Percentiles rank a stretch among this genome's conserved stretches.
These are phyloP conservation scores for Jacaranda mimosifolia DNA, from an alignment of 257 asterid genomes.

Conservation along the genomic window DNA sequence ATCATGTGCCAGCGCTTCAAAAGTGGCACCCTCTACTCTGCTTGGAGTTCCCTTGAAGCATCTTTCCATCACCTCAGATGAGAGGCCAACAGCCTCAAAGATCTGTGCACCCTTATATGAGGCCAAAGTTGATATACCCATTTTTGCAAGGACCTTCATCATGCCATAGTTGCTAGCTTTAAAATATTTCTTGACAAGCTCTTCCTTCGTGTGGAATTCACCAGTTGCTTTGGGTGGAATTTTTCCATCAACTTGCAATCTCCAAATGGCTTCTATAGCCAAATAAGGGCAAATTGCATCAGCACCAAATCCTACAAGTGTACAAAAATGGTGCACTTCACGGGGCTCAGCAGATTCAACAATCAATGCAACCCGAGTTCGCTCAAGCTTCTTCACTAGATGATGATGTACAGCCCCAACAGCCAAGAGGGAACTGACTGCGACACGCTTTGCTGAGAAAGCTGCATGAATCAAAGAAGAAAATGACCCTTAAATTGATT, in stretches of 20 bases:
- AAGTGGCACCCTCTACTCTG: slow-evolving; percentile 99
- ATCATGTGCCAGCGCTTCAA: slow-evolving; percentile 90
- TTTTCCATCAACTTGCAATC: slow-evolving; percentile 97
- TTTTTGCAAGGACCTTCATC: slow-evolving; percentile 99
- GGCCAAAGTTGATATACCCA: slow-evolving; percentile 99
- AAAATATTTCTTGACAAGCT: slow-evolving; percentile 82
- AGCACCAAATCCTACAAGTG: slow-evolving; percentile 98
- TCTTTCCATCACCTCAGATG: slow-evolving; percentile 94
- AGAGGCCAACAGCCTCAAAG: slow-evolving; percentile 99
- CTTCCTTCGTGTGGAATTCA: slow-evolving; percentile 83
- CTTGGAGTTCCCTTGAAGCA: slow-evolving; percentile 98
- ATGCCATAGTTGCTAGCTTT: slow-evolving; percentile 94
- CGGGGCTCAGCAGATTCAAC: slow-evolving; percentile 99
- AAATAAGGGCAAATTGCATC: slow-evolving; percentile 98
- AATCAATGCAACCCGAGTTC: slow-evolving; percentile 92
- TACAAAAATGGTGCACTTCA: slow-evolving; percentile 98
- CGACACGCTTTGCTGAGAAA: slow-evolving; percentile 83
- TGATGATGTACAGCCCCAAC: slow-evolving; percentile 99
- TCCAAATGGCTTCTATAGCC: slow-evolving; percentile 93
- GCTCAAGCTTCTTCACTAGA: slow-evolving; percentile 89
- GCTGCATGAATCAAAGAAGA: slow-evolving; percentile 52
- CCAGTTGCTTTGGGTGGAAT: slow-evolving; percentile 90
- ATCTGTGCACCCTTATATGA: slow-evolving; percentile 99
- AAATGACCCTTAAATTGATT: slow-evolving; percentile 5
- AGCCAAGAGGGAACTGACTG: slow-evolving; percentile 95